Evolutionary conservation across 2,329 filamentous ascomycete species (phyloP), one percentile per base, ranked within the genome.

Genomic region (Corynespora cassiicola): DNA sequence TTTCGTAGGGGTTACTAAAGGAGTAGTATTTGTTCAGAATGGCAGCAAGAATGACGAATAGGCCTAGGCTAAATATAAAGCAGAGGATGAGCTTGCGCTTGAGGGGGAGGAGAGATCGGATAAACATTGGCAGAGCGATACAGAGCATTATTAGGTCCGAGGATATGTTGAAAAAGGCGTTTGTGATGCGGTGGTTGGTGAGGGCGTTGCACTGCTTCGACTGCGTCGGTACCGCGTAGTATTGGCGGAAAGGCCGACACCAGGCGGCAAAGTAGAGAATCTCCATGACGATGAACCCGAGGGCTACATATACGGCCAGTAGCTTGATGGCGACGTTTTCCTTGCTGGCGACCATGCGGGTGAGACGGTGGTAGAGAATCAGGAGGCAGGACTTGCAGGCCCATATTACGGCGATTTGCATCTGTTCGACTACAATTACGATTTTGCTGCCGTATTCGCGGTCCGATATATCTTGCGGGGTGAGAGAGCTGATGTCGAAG

Each of bases 1-100:
- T 31, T 8, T 42, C 31, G 33, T 65, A 65, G 0, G 63, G 58
- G 4, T 45, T 34, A 8, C 31, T 39, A 42, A 66, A 58, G 2
- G 55, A 59, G 34, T 59, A 77, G 38, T 77, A 72, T 45, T 76
- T 76, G 42, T 72, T 78, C 34, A 78, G 52, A 23, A 76, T 61
- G 24, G 75, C 74, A 16, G 75, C 71, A 17, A 76, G 64, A 32
- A 79, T 54, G 20, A 56, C 77, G 52, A 77, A 78, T 21, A 66
- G 52, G 3, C 81, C 82, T 0, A 85, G 65, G 2, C 73, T 75
- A 58, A 85, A 83, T 37, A 85, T 74, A 28, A 65, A 70, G 39
- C 77, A 74, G 0, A 85, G 69, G 1, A 81, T 73, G 1, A 80
- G 31, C 54, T 84, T 84, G 31, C 78, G 68, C 26, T 66, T 65